phyloP scores from a whole-genome alignment of 179 eudicot species.

The Heliamphora pulchella region DNA sequence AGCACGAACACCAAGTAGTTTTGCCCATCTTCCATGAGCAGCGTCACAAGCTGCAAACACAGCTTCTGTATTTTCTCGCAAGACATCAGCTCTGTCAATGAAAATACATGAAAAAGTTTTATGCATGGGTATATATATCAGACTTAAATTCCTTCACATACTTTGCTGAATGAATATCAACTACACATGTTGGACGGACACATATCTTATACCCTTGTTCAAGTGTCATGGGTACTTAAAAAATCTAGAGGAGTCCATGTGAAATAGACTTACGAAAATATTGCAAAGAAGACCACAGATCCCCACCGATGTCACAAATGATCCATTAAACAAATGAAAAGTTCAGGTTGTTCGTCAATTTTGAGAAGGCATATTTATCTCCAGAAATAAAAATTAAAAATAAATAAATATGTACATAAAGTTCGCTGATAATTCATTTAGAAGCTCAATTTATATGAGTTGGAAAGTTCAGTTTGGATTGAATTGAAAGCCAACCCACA shows the following conservation, averaged over 20 bases:
- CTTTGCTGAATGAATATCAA: too few relatives aligned
- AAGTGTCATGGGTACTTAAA: not conserved
- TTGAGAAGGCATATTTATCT: not conserved
- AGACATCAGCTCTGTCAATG: slow-evolving; percentile 82
- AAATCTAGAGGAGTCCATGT: not conserved
- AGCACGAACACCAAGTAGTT: slow-evolving; percentile 96
- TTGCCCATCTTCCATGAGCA: slow-evolving; percentile 99
- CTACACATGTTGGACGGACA: too few relatives aligned
- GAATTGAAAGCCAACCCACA: too few relatives aligned
- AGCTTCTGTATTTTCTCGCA: slow-evolving; percentile 97
- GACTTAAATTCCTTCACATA: too few relatives aligned
- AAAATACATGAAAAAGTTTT: not conserved
- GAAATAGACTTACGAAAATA: too few relatives aligned
- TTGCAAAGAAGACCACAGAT: not conserved
- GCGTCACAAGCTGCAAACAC: slow-evolving; percentile 98
- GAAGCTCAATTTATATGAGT: slow-evolving; percentile 16
- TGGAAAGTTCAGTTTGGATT: too few relatives aligned
- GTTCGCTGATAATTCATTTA: not conserved
- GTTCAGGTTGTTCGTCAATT: not conserved
- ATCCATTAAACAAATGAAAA: not conserved
- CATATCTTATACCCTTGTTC: not conserved
- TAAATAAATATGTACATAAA: not conserved
- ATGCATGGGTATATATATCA: too few relatives aligned
- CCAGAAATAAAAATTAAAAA: not conserved
- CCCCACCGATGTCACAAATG: too few relatives aligned